phyloP scores from a whole-genome alignment of 2,329 filamentous ascomycete species.

The Alternaria dauci region DNA sequence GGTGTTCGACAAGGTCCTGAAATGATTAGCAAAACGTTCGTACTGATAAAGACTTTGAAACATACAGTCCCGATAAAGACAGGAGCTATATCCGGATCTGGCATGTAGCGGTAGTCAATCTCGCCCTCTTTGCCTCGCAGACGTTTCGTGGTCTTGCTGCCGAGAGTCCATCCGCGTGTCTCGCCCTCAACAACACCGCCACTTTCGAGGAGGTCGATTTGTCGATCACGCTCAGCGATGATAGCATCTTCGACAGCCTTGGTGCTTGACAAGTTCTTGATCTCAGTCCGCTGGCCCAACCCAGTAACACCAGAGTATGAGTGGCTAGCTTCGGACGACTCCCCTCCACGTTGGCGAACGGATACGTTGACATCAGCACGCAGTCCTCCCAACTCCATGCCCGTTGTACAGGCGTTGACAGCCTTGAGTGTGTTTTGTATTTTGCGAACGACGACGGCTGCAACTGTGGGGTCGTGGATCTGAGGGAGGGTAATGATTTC shows the following conservation, averaged over 20 bases:
- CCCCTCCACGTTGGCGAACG: constrained; percentile 64
- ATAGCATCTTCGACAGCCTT: constrained; percentile 96
- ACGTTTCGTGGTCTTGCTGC: constrained; percentile 79
- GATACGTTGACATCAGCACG: constrained; percentile 97
- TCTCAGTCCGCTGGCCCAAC: constrained; percentile 89
- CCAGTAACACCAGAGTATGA: constrained; percentile 66
- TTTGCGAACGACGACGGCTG: constrained; percentile 87
- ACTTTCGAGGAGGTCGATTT: constrained; percentile 79
- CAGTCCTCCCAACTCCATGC: constrained; percentile 92
- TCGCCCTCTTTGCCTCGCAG: constrained; percentile 94
- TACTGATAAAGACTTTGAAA: background rate
- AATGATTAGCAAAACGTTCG: constrained; percentile 13
- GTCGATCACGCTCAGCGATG: constrained; percentile 86
- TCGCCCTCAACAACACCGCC: constrained; percentile 82
- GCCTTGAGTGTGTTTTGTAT: constrained; percentile 81
- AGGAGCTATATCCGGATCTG: constrained; percentile 87
- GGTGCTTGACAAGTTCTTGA: constrained; percentile 96
- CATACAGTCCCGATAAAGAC: constrained; percentile 71
- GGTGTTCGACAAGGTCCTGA: constrained; percentile 69
- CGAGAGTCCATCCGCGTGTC: constrained; percentile 91
- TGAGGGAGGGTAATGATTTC: constrained; percentile 94
- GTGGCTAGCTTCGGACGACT: constrained; percentile 41
- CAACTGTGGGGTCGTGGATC: constrained; percentile 85
- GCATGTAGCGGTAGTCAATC: constrained; percentile 98
- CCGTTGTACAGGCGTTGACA: constrained; percentile 84